Percentiles rank a stretch among this genome's conserved stretches.
Conservation (phyloP, 2,329 filamentous ascomycete species). For the Zarea fungicola region DNA sequence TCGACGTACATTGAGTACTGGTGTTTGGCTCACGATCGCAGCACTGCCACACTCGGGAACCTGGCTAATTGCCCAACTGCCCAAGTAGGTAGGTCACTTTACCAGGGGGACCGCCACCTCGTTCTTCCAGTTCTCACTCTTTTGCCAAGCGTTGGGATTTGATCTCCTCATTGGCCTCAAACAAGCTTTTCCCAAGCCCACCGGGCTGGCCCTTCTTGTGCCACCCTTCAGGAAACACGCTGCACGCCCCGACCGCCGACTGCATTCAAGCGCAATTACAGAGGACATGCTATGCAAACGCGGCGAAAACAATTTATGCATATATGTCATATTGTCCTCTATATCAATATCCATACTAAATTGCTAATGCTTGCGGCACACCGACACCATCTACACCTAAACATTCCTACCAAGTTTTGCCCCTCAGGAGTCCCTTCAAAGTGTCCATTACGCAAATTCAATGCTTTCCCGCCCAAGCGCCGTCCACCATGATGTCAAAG, state of each 20-base stretch:
- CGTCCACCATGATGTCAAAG: background rate
- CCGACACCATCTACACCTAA: background rate
- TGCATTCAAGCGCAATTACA: too few species aligned
- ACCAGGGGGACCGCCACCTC: background rate
- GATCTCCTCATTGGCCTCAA: background rate
- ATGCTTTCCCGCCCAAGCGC: background rate
- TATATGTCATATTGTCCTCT: background rate
- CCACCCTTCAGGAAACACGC: background rate
- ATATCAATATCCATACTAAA: slow-evolving; percentile 5
- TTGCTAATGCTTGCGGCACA: background rate
- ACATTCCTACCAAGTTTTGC: background rate
- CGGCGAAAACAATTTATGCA: slow-evolving; percentile 4
- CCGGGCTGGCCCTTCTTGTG: background rate
- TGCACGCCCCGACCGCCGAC: background rate
- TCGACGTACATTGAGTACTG: too few species aligned
- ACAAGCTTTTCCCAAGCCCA: background rate
- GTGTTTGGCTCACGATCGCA: slow-evolving; percentile 4
- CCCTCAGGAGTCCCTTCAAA: background rate
- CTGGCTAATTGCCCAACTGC: slow-evolving; percentile 3
- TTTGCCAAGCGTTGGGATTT: background rate
- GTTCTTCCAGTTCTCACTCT: background rate
- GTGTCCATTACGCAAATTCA: slow-evolving; percentile 2
- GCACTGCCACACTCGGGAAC: slow-evolving; percentile 5
- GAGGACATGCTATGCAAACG: slow-evolving; percentile 1
- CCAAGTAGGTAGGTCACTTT: slow-evolving; percentile 4